phyloP scores from a whole-genome alignment of 2,329 filamentous ascomycete species.

The Microcera coccophila region DNA sequence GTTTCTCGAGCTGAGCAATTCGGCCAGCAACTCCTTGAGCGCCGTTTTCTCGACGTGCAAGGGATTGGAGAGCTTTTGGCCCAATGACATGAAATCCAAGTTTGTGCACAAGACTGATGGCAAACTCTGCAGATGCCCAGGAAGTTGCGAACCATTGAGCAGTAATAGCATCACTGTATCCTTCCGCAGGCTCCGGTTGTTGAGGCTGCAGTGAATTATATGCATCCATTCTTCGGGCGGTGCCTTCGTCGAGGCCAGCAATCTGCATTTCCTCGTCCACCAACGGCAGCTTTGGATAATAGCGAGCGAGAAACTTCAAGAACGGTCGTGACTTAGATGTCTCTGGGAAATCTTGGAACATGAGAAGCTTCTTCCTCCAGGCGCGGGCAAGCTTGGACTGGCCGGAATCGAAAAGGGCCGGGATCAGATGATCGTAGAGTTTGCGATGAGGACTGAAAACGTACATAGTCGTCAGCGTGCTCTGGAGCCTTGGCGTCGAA shows the following conservation, averaged over 20 bases:
- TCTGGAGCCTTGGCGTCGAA: constrained; percentile 34
- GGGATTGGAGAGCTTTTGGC: constrained; percentile 70
- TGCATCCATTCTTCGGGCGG: background rate
- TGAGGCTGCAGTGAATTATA: background rate
- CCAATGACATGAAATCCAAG: constrained; percentile 71
- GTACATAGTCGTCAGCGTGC: constrained; percentile 45
- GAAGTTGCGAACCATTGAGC: constrained; percentile 75
- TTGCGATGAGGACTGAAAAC: constrained; percentile 38
- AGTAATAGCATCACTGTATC: constrained; percentile 52
- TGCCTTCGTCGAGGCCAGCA: constrained; percentile 6
- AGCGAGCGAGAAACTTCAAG: constrained; percentile 44
- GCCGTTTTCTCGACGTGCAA: constrained; percentile 62
- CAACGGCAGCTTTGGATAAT: constrained; percentile 41
- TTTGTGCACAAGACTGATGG: constrained; percentile 65
- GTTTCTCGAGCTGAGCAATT: constrained; percentile 56
- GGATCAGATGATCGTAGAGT: constrained; percentile 51
- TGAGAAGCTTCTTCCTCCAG: constrained; percentile 46
- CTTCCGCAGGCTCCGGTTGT: constrained; percentile 12
- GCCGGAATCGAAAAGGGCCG: constrained; percentile 47
- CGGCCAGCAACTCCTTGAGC: constrained; percentile 53
- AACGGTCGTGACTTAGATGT: constrained; percentile 43
- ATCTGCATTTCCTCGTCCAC: constrained; percentile 34
- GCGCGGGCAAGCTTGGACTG: constrained; percentile 39
- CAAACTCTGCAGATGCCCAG: constrained; percentile 67
- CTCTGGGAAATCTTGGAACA: constrained; percentile 41